A percentile compares a stretch with the other conserved stretches of the same genome.
These are phyloP conservation scores for Coniophora puteana DNA, from an alignment of 1,284 basidiomycete genomes.

Conservation along the genomic window DNA sequence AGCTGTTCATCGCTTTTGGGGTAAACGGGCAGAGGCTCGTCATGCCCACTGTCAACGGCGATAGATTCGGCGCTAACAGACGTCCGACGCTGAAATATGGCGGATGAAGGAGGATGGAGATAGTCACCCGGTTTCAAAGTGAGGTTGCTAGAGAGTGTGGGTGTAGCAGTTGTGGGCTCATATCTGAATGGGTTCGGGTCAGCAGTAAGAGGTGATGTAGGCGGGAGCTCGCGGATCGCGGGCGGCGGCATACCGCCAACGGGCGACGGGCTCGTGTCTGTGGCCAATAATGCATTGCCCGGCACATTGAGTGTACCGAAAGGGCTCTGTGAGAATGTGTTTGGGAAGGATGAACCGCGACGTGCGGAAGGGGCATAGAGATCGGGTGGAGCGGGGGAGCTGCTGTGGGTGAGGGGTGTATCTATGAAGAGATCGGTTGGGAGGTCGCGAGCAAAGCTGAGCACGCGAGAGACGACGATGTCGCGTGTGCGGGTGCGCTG, in stretches of 20 bases:
- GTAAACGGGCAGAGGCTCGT: slow-evolving; percentile 70
- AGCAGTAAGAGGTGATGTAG: slow-evolving; percentile 55
- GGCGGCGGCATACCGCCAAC: slow-evolving; percentile 39
- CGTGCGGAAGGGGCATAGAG: slow-evolving; percentile 44
- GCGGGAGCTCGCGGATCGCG: slow-evolving; percentile 54
- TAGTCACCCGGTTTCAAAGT: slow-evolving; percentile 53
- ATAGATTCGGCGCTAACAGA: slow-evolving; percentile 99
- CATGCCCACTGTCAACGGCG: slow-evolving; percentile 67
- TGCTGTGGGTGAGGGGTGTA: slow-evolving; percentile 34
- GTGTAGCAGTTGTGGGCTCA: slow-evolving; percentile 44
- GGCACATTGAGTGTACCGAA: slow-evolving; percentile 76
- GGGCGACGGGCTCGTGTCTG: slow-evolving; percentile 29
- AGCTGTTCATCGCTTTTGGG: slow-evolving; percentile 87
- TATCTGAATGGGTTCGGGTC: slow-evolving; percentile 47
- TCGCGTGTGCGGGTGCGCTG: slow-evolving; percentile 73
- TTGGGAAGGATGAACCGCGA: slow-evolving; percentile 45
- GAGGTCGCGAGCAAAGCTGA: slow-evolving; percentile 43
- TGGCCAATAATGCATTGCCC: slow-evolving; percentile 67
- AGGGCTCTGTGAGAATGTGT: slow-evolving; percentile 55
- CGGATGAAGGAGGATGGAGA: slow-evolving; percentile 64
- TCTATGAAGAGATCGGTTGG: slow-evolving; percentile 62
- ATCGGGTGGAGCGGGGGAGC: slow-evolving; percentile 54
- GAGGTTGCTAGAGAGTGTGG: slow-evolving; percentile 36
- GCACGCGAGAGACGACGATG: slow-evolving; percentile 46
- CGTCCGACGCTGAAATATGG: slow-evolving; percentile 85